Evolutionary conservation across 1,284 basidiomycete genomes (phyloP).

Genomic region (Ganoderma lucidum): DNA sequence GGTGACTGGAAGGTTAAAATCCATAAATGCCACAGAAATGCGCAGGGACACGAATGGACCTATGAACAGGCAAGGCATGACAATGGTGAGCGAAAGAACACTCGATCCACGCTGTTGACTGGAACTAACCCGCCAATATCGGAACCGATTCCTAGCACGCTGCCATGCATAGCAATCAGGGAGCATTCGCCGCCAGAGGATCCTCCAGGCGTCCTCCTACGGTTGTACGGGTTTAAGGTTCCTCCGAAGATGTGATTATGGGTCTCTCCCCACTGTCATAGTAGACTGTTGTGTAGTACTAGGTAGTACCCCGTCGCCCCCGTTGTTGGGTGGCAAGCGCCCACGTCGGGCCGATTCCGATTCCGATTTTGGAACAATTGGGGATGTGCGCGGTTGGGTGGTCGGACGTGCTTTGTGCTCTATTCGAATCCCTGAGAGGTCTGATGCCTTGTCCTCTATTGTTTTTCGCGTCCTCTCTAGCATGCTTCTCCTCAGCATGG

Average conservation of each 20-base stretch:
- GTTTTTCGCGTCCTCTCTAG: conserved; percentile 29
- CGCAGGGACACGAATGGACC: conserved; percentile 72
- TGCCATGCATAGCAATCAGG: conserved; percentile 62
- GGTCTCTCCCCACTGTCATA: conserved; percentile 64
- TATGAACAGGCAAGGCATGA: background rate
- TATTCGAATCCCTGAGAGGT: background rate
- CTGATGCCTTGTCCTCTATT: conserved; percentile 30
- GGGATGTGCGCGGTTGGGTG: background rate
- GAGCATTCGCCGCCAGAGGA: conserved; percentile 71
- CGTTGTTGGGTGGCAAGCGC: conserved; percentile 11
- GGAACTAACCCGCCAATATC: conserved; percentile 67
- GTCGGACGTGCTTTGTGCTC: conserved; percentile 24
- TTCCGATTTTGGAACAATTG: conserved; percentile 29
- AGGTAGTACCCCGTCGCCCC: too few relatives aligned
- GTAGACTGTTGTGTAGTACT: too few relatives aligned
- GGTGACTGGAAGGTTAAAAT: conserved; percentile 65
- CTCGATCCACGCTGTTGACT: background rate
- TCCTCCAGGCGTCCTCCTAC: conserved; percentile 60
- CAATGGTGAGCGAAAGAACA: background rate
- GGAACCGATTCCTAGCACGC: conserved; percentile 70
- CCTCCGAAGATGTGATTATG: conserved; percentile 73
- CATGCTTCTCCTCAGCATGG: conserved; percentile 17
- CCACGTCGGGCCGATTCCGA: background rate
- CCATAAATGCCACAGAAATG: conserved; percentile 84
- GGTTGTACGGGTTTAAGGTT: conserved; percentile 71